Conservation (phyloP, 2,329 filamentous ascomycete species). For the Cladorrhinum sp. region DNA sequence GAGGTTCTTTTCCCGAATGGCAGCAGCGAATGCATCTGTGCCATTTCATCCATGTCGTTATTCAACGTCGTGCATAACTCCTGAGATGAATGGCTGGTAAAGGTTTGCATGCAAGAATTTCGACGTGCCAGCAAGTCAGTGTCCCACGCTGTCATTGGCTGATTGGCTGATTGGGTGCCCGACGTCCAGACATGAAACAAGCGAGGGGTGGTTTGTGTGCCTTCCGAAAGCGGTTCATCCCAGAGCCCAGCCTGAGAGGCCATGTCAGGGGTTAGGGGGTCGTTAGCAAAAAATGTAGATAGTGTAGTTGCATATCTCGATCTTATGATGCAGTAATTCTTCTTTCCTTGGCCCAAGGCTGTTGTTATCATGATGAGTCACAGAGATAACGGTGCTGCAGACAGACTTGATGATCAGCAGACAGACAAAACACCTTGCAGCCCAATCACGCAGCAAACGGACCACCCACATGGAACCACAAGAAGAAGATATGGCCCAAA, state of each 20-base stretch:
- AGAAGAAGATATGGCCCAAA: constrained; percentile 2
- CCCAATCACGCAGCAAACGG: constrained; percentile 14
- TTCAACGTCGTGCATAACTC: constrained; percentile 25
- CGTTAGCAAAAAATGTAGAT: not conserved
- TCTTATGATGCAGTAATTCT: not conserved
- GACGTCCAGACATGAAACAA: constrained; percentile 33
- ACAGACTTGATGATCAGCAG: constrained; percentile 4
- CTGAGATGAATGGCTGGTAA: constrained; percentile 28
- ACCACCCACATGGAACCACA: constrained; percentile 4
- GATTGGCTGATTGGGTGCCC: constrained; percentile 25
- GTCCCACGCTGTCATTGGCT: constrained; percentile 8
- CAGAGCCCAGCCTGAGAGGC: too few relatives aligned
- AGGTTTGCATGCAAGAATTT: constrained; percentile 15
- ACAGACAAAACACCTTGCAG: not conserved
- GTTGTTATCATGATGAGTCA: not conserved
- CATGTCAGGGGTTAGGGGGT: constrained; percentile 2
- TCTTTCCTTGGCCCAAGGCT: too few relatives aligned
- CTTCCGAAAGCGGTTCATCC: constrained; percentile 19
- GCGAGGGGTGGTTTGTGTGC: constrained; percentile 25
- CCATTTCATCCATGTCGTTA: constrained; percentile 7
- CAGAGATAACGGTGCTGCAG: not conserved
- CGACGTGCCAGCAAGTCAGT: constrained; percentile 22
- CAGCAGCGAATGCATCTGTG: not conserved
- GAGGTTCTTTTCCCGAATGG: constrained; percentile 1
- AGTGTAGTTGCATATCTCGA: not conserved